Evolutionary conservation across 176 grass and related monocot genomes (phyloP).

Genomic region (Aegilops speltoides): DNA sequence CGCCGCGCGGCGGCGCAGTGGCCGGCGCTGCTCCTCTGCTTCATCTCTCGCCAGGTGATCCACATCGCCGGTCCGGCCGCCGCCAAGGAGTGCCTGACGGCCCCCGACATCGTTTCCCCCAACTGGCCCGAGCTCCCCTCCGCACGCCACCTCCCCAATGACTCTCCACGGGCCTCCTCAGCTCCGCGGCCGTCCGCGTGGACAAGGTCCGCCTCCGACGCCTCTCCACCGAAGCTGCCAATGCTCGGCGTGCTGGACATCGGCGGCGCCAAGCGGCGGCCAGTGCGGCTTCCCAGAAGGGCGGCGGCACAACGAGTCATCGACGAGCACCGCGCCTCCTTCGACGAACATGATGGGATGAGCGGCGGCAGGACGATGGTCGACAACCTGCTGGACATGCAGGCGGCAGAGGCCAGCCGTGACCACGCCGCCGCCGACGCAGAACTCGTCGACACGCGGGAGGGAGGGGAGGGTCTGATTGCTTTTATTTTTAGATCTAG

Average conservation of each 20-base stretch:
- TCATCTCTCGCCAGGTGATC: too few relatives aligned
- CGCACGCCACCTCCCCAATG: too few relatives aligned
- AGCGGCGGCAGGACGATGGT: constrained; percentile 23
- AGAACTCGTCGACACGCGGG: too few relatives aligned
- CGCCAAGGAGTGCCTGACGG: too few relatives aligned
- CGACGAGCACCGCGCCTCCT: constrained; percentile 23
- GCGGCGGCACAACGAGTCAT: constrained; percentile 35
- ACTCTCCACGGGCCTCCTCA: constrained; percentile 39
- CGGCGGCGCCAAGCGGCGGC: constrained; percentile 14
- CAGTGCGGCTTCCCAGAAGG: neutral
- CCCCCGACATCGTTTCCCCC: too few relatives aligned
- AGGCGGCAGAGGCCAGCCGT: neutral
- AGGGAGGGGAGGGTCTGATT: too few relatives aligned
- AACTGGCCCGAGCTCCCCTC: too few relatives aligned
- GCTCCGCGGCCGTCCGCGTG: constrained; percentile 17
- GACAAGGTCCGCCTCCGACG: constrained; percentile 29
- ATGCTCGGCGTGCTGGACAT: constrained; percentile 16
- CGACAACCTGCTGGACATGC: neutral
- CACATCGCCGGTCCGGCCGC: too few relatives aligned
- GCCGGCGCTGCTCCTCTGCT: too few relatives aligned
- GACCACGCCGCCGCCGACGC: too few relatives aligned
- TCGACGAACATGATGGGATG: neutral
- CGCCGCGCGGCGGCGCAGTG: too few relatives aligned
- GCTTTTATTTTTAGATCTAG: too few relatives aligned
- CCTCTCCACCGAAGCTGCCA: constrained; percentile 31